Percentiles rank a stretch among this genome's conserved stretches.
These are phyloP conservation scores for Paracorniculantispora psalliotae DNA, from an alignment of 2,329 filamentous ascomycete genomes.

Conservation along the genomic window DNA sequence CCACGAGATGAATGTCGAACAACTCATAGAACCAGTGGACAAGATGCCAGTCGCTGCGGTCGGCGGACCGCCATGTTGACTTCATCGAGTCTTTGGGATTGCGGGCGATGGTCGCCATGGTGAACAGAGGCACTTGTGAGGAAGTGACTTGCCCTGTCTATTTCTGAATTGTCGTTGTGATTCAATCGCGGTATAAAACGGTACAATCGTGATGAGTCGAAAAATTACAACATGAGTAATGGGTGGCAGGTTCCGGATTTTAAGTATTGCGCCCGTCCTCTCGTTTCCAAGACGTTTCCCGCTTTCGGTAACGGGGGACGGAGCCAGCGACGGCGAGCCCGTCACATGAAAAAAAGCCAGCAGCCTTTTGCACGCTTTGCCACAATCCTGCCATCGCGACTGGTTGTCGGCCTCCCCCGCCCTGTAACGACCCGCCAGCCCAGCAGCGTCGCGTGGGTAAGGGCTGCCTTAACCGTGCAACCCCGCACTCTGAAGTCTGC, in stretches of 20 bases:
- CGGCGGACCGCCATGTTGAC: slow-evolving; percentile 29
- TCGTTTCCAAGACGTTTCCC: background rate
- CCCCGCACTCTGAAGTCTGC: background rate
- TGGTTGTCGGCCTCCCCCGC: background rate
- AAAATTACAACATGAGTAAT: no score
- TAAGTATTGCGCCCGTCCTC: background rate
- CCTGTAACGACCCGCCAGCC: background rate
- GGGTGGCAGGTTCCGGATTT: background rate
- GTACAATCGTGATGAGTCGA: no score
- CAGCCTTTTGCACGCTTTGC: background rate
- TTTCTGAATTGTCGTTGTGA: background rate
- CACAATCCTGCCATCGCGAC: background rate
- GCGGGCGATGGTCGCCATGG: slow-evolving; percentile 5
- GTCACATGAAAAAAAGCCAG: slow-evolving; percentile 14
- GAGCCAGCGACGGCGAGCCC: background rate
- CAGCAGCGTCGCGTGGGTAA: slow-evolving; percentile 6
- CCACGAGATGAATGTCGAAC: slow-evolving; percentile 23
- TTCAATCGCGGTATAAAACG: background rate
- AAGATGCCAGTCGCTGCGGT: slow-evolving; percentile 23
- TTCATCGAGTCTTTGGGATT: slow-evolving; percentile 30
- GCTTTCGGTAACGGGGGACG: background rate
- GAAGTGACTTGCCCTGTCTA: background rate
- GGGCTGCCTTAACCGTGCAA: background rate
- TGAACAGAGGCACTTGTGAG: background rate
- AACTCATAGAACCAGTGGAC: slow-evolving; percentile 27